Evolutionary conservation across 2,329 filamentous ascomycete species (phyloP).

Genomic region (Fusarium sp.): DNA sequence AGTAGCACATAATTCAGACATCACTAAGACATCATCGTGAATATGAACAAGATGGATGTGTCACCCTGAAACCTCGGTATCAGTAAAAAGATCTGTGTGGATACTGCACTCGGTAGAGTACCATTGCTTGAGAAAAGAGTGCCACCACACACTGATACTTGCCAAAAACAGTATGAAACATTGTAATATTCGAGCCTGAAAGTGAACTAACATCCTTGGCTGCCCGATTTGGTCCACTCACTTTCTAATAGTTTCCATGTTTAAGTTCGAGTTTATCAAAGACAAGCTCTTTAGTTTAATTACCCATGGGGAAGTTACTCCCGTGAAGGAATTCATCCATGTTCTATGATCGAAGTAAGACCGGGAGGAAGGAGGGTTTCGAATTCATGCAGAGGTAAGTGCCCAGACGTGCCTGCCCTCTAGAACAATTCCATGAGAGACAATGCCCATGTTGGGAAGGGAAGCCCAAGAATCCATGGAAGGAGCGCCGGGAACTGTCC

Average conservation of each 20-base stretch:
- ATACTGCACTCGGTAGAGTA: neutral
- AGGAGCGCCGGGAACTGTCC: neutral
- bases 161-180: neutral
- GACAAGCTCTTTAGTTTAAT: neutral
- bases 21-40: slow-evolving; percentile 7
- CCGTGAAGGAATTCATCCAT: neutral
- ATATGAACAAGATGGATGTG: neutral
- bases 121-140: neutral
- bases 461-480: neutral
- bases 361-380: neutral
- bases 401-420: neutral
- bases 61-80: slow-evolving; percentile 9
- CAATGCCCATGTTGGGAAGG: neutral
- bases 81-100: neutral
- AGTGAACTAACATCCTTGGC: neutral
- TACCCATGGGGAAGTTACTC: neutral
- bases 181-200: neutral
- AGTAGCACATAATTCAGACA: neutral
- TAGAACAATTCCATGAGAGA: neutral
- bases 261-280: neutral
- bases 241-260: neutral
- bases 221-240: neutral
- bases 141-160: neutral
- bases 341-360: neutral
- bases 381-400: neutral